Percentiles rank a stretch among this genome's conserved stretches.
These are phyloP conservation scores for Scenedesmus sp. DNA, from an alignment of 163 green algal species.

Conservation along the genomic window DNA sequence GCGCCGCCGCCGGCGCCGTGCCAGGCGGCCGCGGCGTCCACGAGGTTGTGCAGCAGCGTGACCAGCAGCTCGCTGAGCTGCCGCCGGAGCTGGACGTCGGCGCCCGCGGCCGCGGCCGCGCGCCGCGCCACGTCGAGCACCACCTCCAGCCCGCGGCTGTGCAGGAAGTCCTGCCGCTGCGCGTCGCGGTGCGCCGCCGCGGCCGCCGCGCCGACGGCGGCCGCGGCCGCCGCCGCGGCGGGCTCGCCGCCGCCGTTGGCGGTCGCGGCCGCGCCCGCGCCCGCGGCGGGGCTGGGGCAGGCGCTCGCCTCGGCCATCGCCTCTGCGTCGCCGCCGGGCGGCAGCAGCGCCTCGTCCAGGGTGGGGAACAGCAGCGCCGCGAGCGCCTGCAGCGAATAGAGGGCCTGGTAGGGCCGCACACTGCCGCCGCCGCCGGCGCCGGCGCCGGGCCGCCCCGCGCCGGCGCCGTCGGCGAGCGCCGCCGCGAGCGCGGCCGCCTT, in stretches of 20 bases:
- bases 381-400: slow-evolving; percentile 68
- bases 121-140: slow-evolving; percentile 5
- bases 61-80: slow-evolving; percentile 45
- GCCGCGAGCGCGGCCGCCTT: slow-evolving; percentile 25
- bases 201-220: not conserved
- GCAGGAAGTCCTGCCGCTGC: slow-evolving; percentile 41
- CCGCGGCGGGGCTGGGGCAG: slow-evolving; percentile 2
- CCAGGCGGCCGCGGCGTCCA: slow-evolving; percentile 8
- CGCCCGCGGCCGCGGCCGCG: not conserved
- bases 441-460: not conserved
- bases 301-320: slow-evolving; percentile 19
- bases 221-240: not conserved
- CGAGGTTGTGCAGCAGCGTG: slow-evolving; percentile 41
- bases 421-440: not conserved
- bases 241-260: not conserved
- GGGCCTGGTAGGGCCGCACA: slow-evolving; percentile 46
- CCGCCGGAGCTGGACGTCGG: slow-evolving; percentile 25
- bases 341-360: slow-evolving; percentile 9
- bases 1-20: not conserved
- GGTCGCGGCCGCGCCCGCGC: not conserved
- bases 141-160: slow-evolving; percentile 23
- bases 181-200: slow-evolving; percentile 15
- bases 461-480: slow-evolving; percentile 1
- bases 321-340: not conserved
- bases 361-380: slow-evolving; percentile 61